Evolutionary conservation across 2,329 filamentous ascomycete species (phyloP), one percentile per base, ranked within the genome.

Genomic region (Septoria petroselini): DNA sequence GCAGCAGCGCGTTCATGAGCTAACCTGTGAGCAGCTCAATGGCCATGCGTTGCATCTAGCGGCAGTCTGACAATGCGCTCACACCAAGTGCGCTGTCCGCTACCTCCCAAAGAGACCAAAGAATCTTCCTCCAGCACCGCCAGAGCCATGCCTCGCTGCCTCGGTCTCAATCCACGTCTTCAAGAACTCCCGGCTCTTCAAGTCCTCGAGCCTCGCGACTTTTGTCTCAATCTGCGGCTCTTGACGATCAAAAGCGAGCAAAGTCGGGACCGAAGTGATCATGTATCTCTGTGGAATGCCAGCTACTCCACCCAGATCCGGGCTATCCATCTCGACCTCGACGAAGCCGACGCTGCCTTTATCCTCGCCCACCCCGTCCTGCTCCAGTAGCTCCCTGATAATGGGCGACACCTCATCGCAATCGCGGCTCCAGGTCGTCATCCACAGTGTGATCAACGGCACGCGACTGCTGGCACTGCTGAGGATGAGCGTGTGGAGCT

Each of bases 391-490:
- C 2, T 63, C 54, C n/a, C 61, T 62, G 7, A 77, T 43, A 4
- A 76, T 53, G 1, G 74, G 73, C 7, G 69, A 67, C 4, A 76
- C 64, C 7, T 63, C 59, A 18, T 70, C 68, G 60, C 73, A 76
- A 4, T 70, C 71, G 1, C 66, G 60, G 53, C 72, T 74, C 71
- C 73, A 78, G 3, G 70, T 70, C 2, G 76, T 72, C 33, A 69
- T 74, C 75, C 75, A 78, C 8, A 77, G 62, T 0, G 76, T 78
- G 37, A 78, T 68, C 0, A 78, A 61, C 0, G 74, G 68, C 7
- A 66, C 64, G 34, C 72, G 69, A 9, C 64, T 69, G 55, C 69
- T 71, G 7, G 74, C 70, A 12, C 72, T 74, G 53, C 75, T 69
- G 40, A 77, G 67, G 5, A 71, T 71, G 6, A 78, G 70, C 4